These are phyloP conservation scores for Wickerhamiella spandovensis DNA, from an alignment of 805 yeast species.

Conservation along the genomic window DNA sequence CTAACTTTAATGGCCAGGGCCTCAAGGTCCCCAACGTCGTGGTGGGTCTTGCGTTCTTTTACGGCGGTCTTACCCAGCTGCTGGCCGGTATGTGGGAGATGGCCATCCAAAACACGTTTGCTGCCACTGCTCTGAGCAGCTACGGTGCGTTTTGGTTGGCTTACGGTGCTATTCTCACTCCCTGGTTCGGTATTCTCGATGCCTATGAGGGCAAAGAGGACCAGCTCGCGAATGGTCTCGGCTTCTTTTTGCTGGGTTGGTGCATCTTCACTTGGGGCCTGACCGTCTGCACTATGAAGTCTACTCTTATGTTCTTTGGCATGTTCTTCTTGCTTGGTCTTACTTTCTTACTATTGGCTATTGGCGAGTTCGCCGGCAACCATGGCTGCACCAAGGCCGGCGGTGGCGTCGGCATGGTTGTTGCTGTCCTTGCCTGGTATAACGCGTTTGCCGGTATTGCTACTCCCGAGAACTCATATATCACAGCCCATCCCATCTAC, in stretches of 20 bases:
- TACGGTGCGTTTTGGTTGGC: slow-evolving; percentile 64
- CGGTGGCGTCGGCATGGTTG: slow-evolving; percentile 45
- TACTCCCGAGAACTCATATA: slow-evolving; percentile 43
- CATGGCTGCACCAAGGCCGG: slow-evolving; percentile 39
- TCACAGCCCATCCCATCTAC: slow-evolving; percentile 36
- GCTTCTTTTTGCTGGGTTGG: slow-evolving; percentile 52
- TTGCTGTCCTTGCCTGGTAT: slow-evolving; percentile 47
- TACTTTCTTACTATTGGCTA: slow-evolving; percentile 42
- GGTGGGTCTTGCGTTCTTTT: slow-evolving; percentile 44
- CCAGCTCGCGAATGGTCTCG: slow-evolving; percentile 34
- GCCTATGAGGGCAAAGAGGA: slow-evolving; percentile 36
- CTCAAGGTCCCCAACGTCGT: slow-evolving; percentile 39
- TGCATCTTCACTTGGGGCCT: slow-evolving; percentile 44
- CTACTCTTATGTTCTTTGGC: slow-evolving; percentile 50
- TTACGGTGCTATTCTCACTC: slow-evolving; percentile 44
- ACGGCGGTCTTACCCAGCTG: slow-evolving; percentile 49
- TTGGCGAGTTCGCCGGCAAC: slow-evolving; percentile 37
- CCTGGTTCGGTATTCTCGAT: slow-evolving; percentile 43
- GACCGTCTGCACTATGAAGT: slow-evolving; percentile 41
- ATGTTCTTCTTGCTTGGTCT: slow-evolving; percentile 40
- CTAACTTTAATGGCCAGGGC: slow-evolving; percentile 42
- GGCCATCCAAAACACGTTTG: slow-evolving; percentile 51
- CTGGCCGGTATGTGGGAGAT: slow-evolving; percentile 58
- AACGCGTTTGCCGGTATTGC: slow-evolving; percentile 54
- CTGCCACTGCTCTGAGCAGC: slow-evolving; percentile 48